Percentiles rank a stretch among this genome's conserved stretches.
These are phyloP conservation scores for Pseudodiploospora longispora DNA, from an alignment of 2,329 filamentous ascomycete genomes.

Conservation along the genomic window DNA sequence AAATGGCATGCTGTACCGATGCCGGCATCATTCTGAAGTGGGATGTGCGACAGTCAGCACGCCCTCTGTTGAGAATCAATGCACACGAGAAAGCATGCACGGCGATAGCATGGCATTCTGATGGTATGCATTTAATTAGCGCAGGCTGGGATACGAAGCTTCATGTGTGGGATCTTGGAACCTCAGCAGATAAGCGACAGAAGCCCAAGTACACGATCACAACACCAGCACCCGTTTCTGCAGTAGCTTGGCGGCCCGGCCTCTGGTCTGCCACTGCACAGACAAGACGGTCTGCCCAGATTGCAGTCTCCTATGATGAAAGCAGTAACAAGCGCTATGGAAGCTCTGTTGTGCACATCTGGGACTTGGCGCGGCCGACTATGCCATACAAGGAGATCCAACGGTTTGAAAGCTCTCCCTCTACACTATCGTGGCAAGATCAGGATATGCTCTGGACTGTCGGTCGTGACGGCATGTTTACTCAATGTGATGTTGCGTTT, in stretches of 20 bases:
- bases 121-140: constrained; percentile 58
- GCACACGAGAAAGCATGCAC: constrained; percentile 54
- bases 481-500: constrained; percentile 58
- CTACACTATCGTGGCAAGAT: constrained; percentile 54
- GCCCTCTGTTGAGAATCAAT: constrained; percentile 50
- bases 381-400: constrained; percentile 61
- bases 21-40: constrained; percentile 55
- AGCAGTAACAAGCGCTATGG: constrained; percentile 44
- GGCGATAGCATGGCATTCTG: constrained; percentile 59
- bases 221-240: constrained; percentile 51
- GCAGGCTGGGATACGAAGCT: constrained; percentile 54
- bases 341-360: constrained; percentile 54
- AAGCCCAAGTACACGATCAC: constrained; percentile 56
- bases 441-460: constrained; percentile 60
- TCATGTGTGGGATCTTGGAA: constrained; percentile 58
- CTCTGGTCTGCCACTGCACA: constrained; percentile 58
- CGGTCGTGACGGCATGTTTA: constrained; percentile 53
- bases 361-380: constrained; percentile 59
- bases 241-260: constrained; percentile 55
- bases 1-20: constrained; percentile 58
- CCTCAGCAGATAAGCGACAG: constrained; percentile 52
- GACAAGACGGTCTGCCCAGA: constrained; percentile 50
- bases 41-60: constrained; percentile 48
- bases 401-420: constrained; percentile 49
- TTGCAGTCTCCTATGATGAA: constrained; percentile 56